Evolutionary conservation across 208 protist species (phyloP).

Genomic region (Crithidia acanthocephali): DNA sequence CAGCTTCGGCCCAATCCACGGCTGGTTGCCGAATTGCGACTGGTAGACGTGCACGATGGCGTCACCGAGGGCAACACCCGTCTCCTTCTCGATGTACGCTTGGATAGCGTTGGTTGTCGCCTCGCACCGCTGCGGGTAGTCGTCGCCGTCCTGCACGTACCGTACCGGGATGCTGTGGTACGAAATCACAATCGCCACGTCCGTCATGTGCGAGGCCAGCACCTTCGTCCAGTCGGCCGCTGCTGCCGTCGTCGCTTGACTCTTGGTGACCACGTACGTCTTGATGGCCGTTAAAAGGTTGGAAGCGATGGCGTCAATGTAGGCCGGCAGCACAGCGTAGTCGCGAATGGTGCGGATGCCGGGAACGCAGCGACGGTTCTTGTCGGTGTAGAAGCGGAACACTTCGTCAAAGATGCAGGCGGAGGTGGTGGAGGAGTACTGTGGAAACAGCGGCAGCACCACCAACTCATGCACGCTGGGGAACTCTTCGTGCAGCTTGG

Average conservation of each 20-base stretch:
- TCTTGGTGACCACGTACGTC: conserved; percentile 11
- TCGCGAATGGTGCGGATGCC: conserved; percentile 43
- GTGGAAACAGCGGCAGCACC: conserved; percentile 62
- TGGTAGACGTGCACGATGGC: conserved; percentile 45
- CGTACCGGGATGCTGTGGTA: conserved; percentile 52
- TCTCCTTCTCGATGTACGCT: conserved; percentile 13
- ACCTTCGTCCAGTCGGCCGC: not conserved
- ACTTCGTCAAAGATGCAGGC: conserved; percentile 56
- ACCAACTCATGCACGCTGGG: conserved; percentile 27
- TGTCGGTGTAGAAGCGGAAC: conserved; percentile 30
- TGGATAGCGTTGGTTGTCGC: conserved; percentile 27
- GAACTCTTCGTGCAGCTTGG: conserved; percentile 20
- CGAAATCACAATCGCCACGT: conserved; percentile 41
- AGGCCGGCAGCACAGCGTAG: conserved; percentile 45
- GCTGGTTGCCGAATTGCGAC: conserved; percentile 51
- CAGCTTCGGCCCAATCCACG: conserved; percentile 52
- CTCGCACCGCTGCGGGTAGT: conserved; percentile 38
- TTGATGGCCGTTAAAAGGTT: conserved; percentile 26
- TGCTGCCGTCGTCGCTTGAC: not conserved
- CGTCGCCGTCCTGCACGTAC: conserved; percentile 40
- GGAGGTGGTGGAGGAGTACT: conserved; percentile 56
- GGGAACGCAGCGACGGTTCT: conserved; percentile 35
- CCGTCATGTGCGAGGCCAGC: not conserved
- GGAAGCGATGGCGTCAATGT: conserved; percentile 39
- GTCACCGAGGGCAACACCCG: conserved; percentile 19